Base-by-base conservation (phyloP, 371 early-diverging fungal species). In the Catenaria anguillulae region DNA sequence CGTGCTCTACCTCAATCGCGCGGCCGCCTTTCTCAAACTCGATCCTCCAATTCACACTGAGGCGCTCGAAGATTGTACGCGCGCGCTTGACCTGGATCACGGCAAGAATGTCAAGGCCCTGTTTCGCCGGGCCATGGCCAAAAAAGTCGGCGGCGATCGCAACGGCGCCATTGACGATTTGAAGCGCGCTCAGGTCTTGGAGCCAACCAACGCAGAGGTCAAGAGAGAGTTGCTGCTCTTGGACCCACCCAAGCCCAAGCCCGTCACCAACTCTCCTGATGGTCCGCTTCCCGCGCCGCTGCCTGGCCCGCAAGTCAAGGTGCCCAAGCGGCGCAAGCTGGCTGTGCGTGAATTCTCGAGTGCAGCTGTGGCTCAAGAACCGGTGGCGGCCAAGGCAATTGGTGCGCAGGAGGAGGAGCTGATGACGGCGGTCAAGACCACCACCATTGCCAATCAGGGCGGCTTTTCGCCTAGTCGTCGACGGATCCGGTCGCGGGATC, bases 11-110 rank as follows among this genome's bases (percentile, higher is more conserved):
- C 75, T 84, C 37, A 93, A 93, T 68, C 81, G 91, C 33, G 92
- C 95, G 3, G 85, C 91, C 86, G 87, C 89, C 1, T 69, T 83
- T 58, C 67, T 93, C 24, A 91, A 90, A 64, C 63, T 87, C 29
- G 69, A 81, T 13, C 75, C 72, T 82, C 88, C 77, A 56, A 63
- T 2, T 0, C 77, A 81, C 23, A 89, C 86, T 31, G 88, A 85
- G 64, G 65, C 56, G 6, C 10, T 17, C 40, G 24, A 24, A 2
- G 92, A 90, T 68, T 89, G 89, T 66, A 75, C 84, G 15, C 55
- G 62, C 10, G 85, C 83, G 23, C 62, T 92, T 35, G 64, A 64
- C 21, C 60, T 86, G 23, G 85, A 87, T 36, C 75, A 81, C 12
- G 80, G 83, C 42, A 5, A 17, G 17, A 84, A 84, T 67, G 80